Percentiles rank a stretch among this genome's conserved stretches.
phyloP scores from a whole-genome alignment of 768 basidiomycete genomes.

The Hericium erinaceus region DNA sequence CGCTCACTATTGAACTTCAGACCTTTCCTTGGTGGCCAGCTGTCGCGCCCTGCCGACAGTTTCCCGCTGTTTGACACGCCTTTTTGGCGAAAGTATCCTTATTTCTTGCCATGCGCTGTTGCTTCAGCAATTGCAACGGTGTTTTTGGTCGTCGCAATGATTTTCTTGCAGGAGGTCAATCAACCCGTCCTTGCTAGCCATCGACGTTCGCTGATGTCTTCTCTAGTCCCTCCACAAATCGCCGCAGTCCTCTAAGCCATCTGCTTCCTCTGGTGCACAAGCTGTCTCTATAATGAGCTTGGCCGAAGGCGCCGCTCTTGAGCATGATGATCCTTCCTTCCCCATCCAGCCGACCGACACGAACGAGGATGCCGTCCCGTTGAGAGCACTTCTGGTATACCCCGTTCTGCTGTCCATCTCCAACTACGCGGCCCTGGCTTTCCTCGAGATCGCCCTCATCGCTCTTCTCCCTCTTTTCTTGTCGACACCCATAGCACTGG shows the following conservation, averaged over 20 bases:
- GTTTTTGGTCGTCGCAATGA: slow-evolving; percentile 16
- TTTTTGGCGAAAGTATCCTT: slow-evolving; percentile 28
- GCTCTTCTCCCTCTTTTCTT: slow-evolving; percentile 32
- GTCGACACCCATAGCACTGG: slow-evolving; percentile 28
- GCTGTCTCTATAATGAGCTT: neutral
- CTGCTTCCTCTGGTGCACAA: neutral
- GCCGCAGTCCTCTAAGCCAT: neutral
- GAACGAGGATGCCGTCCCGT: slow-evolving; percentile 8
- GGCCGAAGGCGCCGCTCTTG: neutral
- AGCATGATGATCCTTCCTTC: neutral
- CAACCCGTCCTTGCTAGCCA: neutral
- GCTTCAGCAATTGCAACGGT: slow-evolving; percentile 20
- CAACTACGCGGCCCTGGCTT: slow-evolving; percentile 24
- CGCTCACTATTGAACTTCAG: slow-evolving; percentile 8
- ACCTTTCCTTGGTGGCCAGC: slow-evolving; percentile 24
- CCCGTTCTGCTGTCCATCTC: slow-evolving; percentile 25
- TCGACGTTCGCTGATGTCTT: neutral
- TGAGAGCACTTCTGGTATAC: slow-evolving; percentile 22
- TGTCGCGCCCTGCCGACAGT: slow-evolving; percentile 25
- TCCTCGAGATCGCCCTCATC: slow-evolving; percentile 30
- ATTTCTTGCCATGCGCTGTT: slow-evolving; percentile 27
- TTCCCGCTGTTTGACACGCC: slow-evolving; percentile 20
- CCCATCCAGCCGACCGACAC: neutral
- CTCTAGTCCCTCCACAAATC: neutral
- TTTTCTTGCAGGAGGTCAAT: slow-evolving; percentile 25